phyloP scores from a whole-genome alignment of 2,329 filamentous ascomycete species.

The Phyllosticta capitalensis region DNA sequence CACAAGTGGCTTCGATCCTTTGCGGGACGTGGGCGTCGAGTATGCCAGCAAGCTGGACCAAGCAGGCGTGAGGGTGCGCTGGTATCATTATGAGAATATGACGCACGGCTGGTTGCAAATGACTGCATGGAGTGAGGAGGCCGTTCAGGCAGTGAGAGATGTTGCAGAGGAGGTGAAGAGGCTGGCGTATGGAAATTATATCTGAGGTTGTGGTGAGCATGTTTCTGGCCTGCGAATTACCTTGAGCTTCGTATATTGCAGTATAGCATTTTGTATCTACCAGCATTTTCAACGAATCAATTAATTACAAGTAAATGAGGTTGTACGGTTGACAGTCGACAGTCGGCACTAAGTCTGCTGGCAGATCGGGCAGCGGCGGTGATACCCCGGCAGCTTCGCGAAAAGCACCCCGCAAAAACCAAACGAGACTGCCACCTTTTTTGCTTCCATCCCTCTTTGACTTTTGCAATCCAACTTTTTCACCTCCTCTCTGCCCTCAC shows the following conservation, averaged over 20 bases:
- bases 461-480: not conserved
- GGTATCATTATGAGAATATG: conserved; percentile 20
- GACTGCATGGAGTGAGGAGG: conserved; percentile 22
- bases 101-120: conserved; percentile 25
- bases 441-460: not conserved
- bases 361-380: not conserved
- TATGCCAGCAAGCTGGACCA: conserved; percentile 21
- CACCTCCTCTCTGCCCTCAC: not conserved
- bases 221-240: not conserved
- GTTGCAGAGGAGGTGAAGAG: conserved; percentile 8
- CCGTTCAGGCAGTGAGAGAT: conserved; percentile 14
- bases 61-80: conserved; percentile 19
- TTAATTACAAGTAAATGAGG: not conserved
- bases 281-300: too few relatives aligned
- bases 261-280: not conserved
- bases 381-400: not conserved
- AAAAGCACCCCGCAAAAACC: conserved; percentile 8
- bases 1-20: conserved; percentile 25
- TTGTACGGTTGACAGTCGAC: not conserved
- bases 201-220: not conserved
- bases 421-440: not conserved
- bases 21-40: conserved; percentile 25
- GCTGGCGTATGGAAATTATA: not conserved
- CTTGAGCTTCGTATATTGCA: not conserved
- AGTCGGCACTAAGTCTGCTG: too few relatives aligned